phyloP scores from a whole-genome alignment of 805 yeast species.

The Sungouiozyma intestinalis region DNA sequence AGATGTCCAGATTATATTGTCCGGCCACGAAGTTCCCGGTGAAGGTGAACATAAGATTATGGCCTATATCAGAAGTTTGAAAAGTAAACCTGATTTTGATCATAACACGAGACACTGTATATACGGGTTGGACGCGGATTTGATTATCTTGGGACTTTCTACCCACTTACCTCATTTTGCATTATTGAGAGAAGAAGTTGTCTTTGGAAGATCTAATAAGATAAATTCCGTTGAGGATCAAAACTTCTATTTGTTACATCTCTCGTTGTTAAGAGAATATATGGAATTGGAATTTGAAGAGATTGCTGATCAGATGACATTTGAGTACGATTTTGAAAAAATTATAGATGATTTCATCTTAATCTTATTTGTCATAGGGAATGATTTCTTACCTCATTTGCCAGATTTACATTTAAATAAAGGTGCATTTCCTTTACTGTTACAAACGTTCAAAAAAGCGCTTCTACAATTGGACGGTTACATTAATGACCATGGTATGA shows the following conservation, averaged over 20 bases:
- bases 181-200: constrained; percentile 87
- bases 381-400: constrained; percentile 92
- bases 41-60: constrained; percentile 98
- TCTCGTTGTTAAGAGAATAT: constrained; percentile 84
- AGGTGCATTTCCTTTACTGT: constrained; percentile 90
- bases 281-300: constrained; percentile 75
- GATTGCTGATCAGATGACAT: constrained; percentile 50
- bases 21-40: constrained; percentile 96
- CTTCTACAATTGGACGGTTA: constrained; percentile 71
- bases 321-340: constrained; percentile 74
- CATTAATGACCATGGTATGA: constrained; percentile 70
- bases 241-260: constrained; percentile 71
- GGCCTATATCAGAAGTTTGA: constrained; percentile 76
- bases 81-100: constrained; percentile 62
- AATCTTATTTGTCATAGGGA: constrained; percentile 90
- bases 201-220: constrained; percentile 49
- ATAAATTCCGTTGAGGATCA: constrained; percentile 57
- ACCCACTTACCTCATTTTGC: constrained; percentile 96
- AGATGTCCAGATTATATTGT: constrained; percentile 58
- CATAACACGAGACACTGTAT: constrained; percentile 86
- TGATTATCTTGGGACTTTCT: constrained; percentile 84
- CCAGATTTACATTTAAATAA: constrained; percentile 90
- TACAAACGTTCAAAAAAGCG: constrained; percentile 79
- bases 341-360: constrained; percentile 86
- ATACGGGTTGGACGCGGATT: constrained; percentile 93